Base-by-base conservation (phyloP, 768 basidiomycete species). In the Leucosporidium yakuticum region DNA sequence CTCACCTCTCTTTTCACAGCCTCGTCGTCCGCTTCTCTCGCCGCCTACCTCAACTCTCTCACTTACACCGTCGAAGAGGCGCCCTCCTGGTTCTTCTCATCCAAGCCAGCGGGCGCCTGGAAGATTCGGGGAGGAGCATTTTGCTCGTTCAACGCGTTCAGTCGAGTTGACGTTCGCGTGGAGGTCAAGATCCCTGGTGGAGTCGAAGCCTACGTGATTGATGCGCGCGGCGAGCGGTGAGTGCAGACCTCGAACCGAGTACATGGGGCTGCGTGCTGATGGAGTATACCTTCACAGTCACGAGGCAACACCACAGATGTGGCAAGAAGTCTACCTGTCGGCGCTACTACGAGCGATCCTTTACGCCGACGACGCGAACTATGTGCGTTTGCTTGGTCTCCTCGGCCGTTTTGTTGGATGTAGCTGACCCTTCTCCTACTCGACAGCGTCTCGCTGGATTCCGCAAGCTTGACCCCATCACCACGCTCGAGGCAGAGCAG, bases 141-240 rank as follows among this genome's bases (percentile, higher is more conserved):
- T 77, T 99, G 92, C 88, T 91, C 71, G 79, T 99, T 96, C 82
- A 96, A 99, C 78, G 96, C 96, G 15, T 99, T 99, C 77, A 94
- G 94, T 49, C 82, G 96, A 34, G 90, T 98, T 61, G 96, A 99
- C 76, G 87, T 98, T 36, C 86, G 95, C 48, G 93, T 99, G 11
- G 96, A 99, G 71, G 96, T 97, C 68, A 96, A 95, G 79, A 98
- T 99, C 60, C 96, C 96, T 0, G 96, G 96, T 34, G 95, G 96
- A 19, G 96, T 99, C 21, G 86, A 87, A 70, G 90, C 94, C 7
- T 97, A 96, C 78, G 88, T 90, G 36, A 86, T 98, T 25, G 96
- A 98, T 78, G 79, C 96, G 62, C 86, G 96, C 15, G 95, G 96
- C 14, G 96, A 98, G 78, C 83, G 91, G 91, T 94, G 75, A 73